phyloP scores from a whole-genome alignment of 352 stramenopile species.

The Hyaloperonospora arabidopsidis region DNA sequence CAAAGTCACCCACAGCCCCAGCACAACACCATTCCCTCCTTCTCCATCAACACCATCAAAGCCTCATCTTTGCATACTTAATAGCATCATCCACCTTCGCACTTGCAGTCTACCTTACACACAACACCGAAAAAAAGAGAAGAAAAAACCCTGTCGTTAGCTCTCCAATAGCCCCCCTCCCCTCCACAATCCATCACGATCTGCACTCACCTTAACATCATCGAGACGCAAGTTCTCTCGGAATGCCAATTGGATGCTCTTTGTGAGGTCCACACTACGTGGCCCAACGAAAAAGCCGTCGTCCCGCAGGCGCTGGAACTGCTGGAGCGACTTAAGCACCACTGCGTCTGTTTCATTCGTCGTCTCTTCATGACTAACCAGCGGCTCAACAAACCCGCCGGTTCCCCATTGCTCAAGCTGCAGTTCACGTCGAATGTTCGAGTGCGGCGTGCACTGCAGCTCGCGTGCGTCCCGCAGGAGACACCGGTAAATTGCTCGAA shows the following conservation, averaged over 20 bases:
- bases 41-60: background rate
- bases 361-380: conserved; percentile 6
- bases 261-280: conserved; percentile 23
- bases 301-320: conserved; percentile 38
- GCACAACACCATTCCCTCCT: background rate
- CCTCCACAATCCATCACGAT: background rate
- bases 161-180: background rate
- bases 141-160: conserved; percentile 3
- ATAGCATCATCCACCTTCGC: conserved; percentile 66
- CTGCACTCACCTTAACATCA: conserved; percentile 30
- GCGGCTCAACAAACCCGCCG: conserved; percentile 35
- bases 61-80: conserved; percentile 21
- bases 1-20: background rate
- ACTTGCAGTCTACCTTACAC: conserved; percentile 22
- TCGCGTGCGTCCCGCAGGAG: conserved; percentile 52
- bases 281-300: conserved; percentile 29
- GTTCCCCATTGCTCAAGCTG: conserved; percentile 57
- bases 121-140: no score
- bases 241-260: conserved; percentile 42
- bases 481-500: conserved; percentile 59
- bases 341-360: conserved; percentile 9
- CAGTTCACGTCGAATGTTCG: conserved; percentile 47
- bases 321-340: conserved; percentile 33
- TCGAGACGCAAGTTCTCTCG: conserved; percentile 30
- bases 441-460: conserved; percentile 51